A percentile compares a stretch with the other conserved stretches of the same genome.
phyloP scores from a whole-genome alignment of 257 asterid species.

The Jasminum sambac region DNA sequence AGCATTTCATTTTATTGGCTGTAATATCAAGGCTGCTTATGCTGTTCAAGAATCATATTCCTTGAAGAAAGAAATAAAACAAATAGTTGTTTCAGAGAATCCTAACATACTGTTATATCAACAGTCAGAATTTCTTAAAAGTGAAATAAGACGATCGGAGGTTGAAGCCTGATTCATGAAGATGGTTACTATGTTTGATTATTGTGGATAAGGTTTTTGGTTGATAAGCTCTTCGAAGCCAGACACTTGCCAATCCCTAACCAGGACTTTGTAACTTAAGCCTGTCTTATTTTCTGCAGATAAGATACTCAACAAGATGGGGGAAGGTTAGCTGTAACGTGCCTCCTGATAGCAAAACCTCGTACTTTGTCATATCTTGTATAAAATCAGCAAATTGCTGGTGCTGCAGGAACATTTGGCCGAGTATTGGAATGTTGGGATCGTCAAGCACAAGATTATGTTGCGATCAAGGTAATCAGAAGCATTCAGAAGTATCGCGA shows the following conservation, averaged over 20 bases:
- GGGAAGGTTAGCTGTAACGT: constrained; percentile 85
- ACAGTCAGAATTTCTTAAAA: not conserved
- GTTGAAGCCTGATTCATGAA: not conserved
- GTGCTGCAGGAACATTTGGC: constrained; percentile 96
- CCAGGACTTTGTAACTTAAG: constrained; percentile 20
- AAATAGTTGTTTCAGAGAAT: not conserved
- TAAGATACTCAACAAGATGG: constrained; percentile 86
- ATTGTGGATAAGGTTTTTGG: constrained; percentile 5
- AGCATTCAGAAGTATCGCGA: constrained; percentile 77
- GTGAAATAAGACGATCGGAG: not conserved
- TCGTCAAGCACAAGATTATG: constrained; percentile 58
- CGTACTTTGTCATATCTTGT: constrained; percentile 65
- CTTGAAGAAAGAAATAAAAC: not conserved
- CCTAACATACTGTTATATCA: not conserved
- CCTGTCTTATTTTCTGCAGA: constrained; percentile 48
- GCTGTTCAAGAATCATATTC: constrained; percentile 1
- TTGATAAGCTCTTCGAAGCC: not conserved
- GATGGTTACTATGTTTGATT: not conserved
- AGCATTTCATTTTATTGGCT: constrained; percentile 2
- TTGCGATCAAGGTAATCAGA: constrained; percentile 78
- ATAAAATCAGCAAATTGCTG: constrained; percentile 73
- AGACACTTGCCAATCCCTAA: not conserved
- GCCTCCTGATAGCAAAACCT: constrained; percentile 63
- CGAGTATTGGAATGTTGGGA: constrained; percentile 96
- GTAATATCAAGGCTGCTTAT: not conserved